phyloP scores from a whole-genome alignment of 2,329 filamentous ascomycete genomes.

The Domatiomyces globalis region DNA sequence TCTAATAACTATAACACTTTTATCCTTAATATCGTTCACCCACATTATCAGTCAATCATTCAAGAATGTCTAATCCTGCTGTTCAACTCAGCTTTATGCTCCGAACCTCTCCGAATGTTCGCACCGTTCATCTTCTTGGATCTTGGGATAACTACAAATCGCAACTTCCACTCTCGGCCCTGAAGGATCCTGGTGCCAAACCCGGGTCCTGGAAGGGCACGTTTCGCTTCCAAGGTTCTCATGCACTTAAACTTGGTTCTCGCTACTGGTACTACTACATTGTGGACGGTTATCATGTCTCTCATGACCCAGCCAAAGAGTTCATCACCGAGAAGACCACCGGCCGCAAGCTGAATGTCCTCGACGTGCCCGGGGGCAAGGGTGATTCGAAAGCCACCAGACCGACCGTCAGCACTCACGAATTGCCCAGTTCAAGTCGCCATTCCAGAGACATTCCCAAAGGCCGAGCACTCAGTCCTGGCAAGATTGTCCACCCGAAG shows the following conservation, averaged over 20 bases:
- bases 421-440: slow-evolving; percentile 33
- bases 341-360: slow-evolving; percentile 90
- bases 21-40: background rate
- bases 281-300: slow-evolving; percentile 96
- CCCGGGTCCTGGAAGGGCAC: slow-evolving; percentile 87
- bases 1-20: background rate
- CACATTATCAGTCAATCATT: background rate
- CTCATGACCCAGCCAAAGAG: slow-evolving; percentile 82
- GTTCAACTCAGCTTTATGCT: slow-evolving; percentile 92
- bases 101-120: slow-evolving; percentile 89
- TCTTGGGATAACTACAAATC: slow-evolving; percentile 97
- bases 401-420: slow-evolving; percentile 25
- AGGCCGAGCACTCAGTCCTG: slow-evolving; percentile 74
- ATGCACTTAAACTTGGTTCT: slow-evolving; percentile 68
- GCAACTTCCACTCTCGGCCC: slow-evolving; percentile 69
- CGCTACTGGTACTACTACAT: slow-evolving; percentile 99
- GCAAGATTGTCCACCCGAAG: slow-evolving; percentile 81
- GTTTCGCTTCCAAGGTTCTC: slow-evolving; percentile 78
- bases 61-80: slow-evolving; percentile 35
- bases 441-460: slow-evolving; percentile 57
- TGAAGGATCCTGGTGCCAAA: slow-evolving; percentile 68
- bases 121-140: slow-evolving; percentile 92
- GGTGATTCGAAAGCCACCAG: slow-evolving; percentile 27
- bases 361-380: slow-evolving; percentile 64
- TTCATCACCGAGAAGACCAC: slow-evolving; percentile 92